Evolutionary conservation across 1,284 basidiomycete genomes (phyloP).

Genomic region (Moniliophthora roreri): DNA sequence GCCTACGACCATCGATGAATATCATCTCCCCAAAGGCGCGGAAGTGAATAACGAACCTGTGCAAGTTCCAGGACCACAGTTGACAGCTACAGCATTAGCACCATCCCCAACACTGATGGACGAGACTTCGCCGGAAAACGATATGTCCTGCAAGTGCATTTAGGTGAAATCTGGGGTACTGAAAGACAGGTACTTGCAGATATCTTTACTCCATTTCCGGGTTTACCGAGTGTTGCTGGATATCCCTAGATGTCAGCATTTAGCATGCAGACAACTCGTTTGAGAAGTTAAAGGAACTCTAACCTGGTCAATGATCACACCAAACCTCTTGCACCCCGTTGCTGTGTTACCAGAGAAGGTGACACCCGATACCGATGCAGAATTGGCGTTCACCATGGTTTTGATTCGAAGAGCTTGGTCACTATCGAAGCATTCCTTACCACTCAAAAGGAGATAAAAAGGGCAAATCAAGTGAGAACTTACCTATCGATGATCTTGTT

Average conservation of each 20-base stretch:
- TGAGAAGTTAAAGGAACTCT: not conserved
- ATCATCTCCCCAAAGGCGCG: slow-evolving; percentile 13
- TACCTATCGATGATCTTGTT: slow-evolving; percentile 30
- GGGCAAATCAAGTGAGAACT: not conserved
- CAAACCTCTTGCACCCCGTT: slow-evolving; percentile 24
- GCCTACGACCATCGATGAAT: slow-evolving; percentile 27
- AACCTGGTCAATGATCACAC: slow-evolving; percentile 37
- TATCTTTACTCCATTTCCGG: slow-evolving; percentile 31
- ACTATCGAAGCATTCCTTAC: too few relatives aligned
- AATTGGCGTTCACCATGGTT: slow-evolving; percentile 32
- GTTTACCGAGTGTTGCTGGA: slow-evolving; percentile 34
- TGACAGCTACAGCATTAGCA: slow-evolving; percentile 39
- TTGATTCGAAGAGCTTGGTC: slow-evolving; percentile 42
- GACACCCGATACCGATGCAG: slow-evolving; percentile 33
- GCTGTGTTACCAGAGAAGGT: slow-evolving; percentile 32
- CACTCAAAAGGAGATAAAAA: too few relatives aligned
- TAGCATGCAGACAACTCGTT: not conserved
- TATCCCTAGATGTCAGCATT: slow-evolving; percentile 28
- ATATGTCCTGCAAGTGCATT: slow-evolving; percentile 32
- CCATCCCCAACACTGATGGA: slow-evolving; percentile 32
- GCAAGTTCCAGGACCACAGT: slow-evolving; percentile 47
- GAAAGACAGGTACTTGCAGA: slow-evolving; percentile 12
- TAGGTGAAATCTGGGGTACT: slow-evolving; percentile 30
- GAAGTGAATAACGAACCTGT: slow-evolving; percentile 31
- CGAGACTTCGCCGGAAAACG: slow-evolving; percentile 34